Conservation (phyloP, 1,139 yeast genomes). For the Yamadazyma friedrichii region DNA sequence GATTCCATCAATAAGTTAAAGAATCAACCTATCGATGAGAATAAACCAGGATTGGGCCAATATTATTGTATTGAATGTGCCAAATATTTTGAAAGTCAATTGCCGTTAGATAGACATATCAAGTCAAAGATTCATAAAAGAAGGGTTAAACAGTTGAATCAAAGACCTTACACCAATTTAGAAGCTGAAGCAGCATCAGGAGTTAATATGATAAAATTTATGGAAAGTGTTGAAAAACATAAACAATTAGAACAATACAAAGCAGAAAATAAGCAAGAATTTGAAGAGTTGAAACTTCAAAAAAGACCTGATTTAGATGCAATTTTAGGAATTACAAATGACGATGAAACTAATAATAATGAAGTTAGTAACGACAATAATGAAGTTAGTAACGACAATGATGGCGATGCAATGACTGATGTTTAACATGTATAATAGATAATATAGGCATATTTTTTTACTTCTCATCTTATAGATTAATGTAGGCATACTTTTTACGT, state of each 20-base stretch:
- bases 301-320: slow-evolving; percentile 44
- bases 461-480: not conserved
- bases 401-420: slow-evolving; percentile 20
- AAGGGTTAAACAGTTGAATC: slow-evolving; percentile 71
- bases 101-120: slow-evolving; percentile 69
- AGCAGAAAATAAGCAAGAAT: slow-evolving; percentile 37
- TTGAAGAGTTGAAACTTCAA: slow-evolving; percentile 34
- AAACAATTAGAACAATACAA: slow-evolving; percentile 41
- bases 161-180: slow-evolving; percentile 79
- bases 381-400: slow-evolving; percentile 16
- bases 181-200: slow-evolving; percentile 95
- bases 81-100: slow-evolving; percentile 79
- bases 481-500: too few relatives aligned
- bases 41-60: slow-evolving; percentile 91
- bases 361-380: slow-evolving; percentile 14
- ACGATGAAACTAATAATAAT: slow-evolving; percentile 8
- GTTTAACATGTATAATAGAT: slow-evolving; percentile 8
- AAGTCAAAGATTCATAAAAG: slow-evolving; percentile 82
- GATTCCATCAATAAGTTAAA: slow-evolving; percentile 63
- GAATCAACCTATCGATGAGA: slow-evolving; percentile 86
- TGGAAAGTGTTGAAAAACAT: slow-evolving; percentile 58
- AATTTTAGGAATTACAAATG: slow-evolving; percentile 34
- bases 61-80: slow-evolving; percentile 94
- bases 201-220: slow-evolving; percentile 62
- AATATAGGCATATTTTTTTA: too few relatives aligned